Percentiles rank a stretch among this genome's conserved stretches.
Evolutionary conservation across 208 protist species (phyloP).

Genomic region (Wallacemonas rigidus): DNA sequence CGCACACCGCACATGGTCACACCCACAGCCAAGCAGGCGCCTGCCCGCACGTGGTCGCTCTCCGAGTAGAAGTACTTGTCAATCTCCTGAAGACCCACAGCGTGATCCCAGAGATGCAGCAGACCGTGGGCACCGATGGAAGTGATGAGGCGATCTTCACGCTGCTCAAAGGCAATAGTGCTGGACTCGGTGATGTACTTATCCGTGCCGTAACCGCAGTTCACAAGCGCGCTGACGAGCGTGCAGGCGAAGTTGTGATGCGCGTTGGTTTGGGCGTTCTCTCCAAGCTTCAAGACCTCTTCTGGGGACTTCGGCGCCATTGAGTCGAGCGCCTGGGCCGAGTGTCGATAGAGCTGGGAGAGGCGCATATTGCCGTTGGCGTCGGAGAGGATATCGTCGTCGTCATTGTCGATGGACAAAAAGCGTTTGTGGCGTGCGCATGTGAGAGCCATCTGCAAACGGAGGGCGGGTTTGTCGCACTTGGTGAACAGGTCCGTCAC

Average conservation of each 20-base stretch:
- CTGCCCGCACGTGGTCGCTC: conserved; percentile 96
- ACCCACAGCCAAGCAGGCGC: conserved; percentile 95
- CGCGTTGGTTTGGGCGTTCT: conserved; percentile 46
- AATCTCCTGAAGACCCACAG: conserved; percentile 94
- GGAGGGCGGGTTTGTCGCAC: conserved; percentile 60
- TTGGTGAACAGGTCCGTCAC: conserved; percentile 82
- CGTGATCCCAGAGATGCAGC: conserved; percentile 98
- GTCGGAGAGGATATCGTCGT: conserved; percentile 88
- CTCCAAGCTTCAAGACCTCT: conserved; percentile 97
- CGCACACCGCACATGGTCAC: conserved; percentile 88
- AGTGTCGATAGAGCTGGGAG: conserved; percentile 93
- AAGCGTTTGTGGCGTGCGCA: conserved; percentile 91
- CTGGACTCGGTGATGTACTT: conserved; percentile 92
- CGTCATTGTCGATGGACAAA: conserved; percentile 83
- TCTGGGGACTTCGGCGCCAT: conserved; percentile 97
- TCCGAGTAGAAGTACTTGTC: conserved; percentile 96
- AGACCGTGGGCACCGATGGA: conserved; percentile 97
- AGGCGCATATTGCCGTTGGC: conserved; percentile 96
- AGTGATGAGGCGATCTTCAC: conserved; percentile 96
- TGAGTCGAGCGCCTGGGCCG: conserved; percentile 95
- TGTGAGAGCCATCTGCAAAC: conserved; percentile 94
- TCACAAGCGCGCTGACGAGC: conserved; percentile 96
- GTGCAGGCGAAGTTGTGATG: conserved; percentile 96
- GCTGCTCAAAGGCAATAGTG: conserved; percentile 96
- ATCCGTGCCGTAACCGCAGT: conserved; percentile 97